Conservation (phyloP, 2,329 filamentous ascomycete species). For the Amphichorda felina region DNA sequence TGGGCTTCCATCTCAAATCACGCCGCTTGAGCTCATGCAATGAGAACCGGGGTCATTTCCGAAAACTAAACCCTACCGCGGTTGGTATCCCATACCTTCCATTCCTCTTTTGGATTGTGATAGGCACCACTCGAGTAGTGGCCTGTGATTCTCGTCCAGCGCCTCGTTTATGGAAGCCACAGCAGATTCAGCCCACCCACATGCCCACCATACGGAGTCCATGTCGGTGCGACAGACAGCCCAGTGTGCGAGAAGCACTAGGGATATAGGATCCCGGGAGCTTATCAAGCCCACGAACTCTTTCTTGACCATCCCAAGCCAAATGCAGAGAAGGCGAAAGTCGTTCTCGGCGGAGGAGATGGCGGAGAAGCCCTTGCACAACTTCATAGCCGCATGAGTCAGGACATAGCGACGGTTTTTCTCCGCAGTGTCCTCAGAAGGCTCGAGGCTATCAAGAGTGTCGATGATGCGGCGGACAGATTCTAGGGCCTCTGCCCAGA, state of each 20-base stretch:
- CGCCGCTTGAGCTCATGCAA: no score
- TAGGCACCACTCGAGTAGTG: slow-evolving; percentile 5
- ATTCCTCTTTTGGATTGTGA: no score
- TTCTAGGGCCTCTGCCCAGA: slow-evolving; percentile 1
- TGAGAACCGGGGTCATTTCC: no score
- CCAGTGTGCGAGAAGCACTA: slow-evolving; percentile 5
- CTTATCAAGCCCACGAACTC: slow-evolving; percentile 2
- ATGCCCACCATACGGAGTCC: slow-evolving; percentile 4
- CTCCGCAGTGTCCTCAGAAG: not conserved
- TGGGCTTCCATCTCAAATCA: no score
- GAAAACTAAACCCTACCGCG: no score
- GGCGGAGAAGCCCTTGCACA: not conserved
- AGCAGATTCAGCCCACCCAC: slow-evolving; percentile 2
- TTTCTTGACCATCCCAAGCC: slow-evolving; percentile 3
- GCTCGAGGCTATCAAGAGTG: not conserved
- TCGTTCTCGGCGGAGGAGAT: not conserved
- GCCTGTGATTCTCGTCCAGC: slow-evolving; percentile 1
- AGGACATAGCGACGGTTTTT: slow-evolving; percentile 1
- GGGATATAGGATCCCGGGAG: slow-evolving; percentile 3
- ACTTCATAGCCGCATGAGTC: not conserved
- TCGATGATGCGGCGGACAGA: not conserved
- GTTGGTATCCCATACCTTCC: no score
- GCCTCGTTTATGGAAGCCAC: slow-evolving; percentile 2
- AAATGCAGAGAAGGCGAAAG: slow-evolving; percentile 2
- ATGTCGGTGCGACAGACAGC: not conserved